Evolutionary conservation across 208 protist species (phyloP).

Genomic region (Trichomonas vaginalis): DNA sequence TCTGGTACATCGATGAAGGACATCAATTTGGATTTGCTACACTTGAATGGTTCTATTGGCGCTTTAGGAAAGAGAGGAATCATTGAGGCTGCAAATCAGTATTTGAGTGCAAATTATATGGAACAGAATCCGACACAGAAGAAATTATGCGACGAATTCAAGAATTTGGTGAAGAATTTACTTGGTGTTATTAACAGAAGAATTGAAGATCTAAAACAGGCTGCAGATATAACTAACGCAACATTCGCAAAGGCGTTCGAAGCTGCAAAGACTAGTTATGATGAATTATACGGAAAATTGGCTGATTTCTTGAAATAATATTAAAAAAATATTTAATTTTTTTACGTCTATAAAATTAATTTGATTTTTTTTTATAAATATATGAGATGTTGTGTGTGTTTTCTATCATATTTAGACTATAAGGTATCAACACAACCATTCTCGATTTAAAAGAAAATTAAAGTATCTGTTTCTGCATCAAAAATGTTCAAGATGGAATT

Average conservation of each 20-base stretch:
- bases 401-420: too few species aligned
- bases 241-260: background rate
- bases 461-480: too few species aligned
- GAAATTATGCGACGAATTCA: background rate
- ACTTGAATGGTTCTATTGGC: background rate
- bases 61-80: background rate
- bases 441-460: too few species aligned
- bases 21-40: background rate
- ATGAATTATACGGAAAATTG: background rate
- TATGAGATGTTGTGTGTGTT: too few species aligned
- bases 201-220: background rate
- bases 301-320: background rate
- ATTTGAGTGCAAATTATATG: background rate
- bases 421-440: too few species aligned
- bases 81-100: background rate
- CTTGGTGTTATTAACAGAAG: background rate
- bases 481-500: too few species aligned
- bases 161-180: background rate
- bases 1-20: background rate
- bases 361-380: too few species aligned
- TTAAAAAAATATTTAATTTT: too few species aligned
- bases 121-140: background rate
- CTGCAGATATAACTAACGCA: background rate
- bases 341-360: too few species aligned
- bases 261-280: background rate